phyloP scores from a whole-genome alignment of 108 stramenopile species.

The Cylindrotheca fusiformis region DNA sequence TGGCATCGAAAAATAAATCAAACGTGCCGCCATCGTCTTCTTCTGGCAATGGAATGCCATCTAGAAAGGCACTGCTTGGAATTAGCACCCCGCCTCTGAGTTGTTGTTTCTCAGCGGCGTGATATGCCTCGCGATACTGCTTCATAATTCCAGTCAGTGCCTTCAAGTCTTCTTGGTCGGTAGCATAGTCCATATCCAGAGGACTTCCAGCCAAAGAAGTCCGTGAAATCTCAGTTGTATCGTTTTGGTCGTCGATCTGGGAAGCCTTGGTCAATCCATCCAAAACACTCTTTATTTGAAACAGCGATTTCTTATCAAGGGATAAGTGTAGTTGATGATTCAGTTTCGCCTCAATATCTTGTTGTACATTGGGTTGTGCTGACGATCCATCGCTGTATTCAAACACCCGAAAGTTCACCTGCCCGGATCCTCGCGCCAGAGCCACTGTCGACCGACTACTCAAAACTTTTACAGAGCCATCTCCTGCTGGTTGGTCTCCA shows the following conservation, averaged over 20 bases:
- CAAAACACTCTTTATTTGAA: conserved; percentile 14
- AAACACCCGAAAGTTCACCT: conserved; percentile 33
- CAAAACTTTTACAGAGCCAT: background rate
- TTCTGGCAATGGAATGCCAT: conserved; percentile 10
- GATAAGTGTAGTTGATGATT: conserved; percentile 40
- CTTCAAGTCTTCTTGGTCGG: conserved; percentile 55
- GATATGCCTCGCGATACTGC: conserved; percentile 70
- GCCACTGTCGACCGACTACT: conserved; percentile 7
- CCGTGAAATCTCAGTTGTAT: background rate
- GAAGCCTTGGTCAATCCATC: conserved; percentile 1
- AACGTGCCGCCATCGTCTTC: conserved; percentile 48
- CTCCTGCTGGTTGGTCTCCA: conserved; percentile 13
- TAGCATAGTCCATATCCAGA: background rate
- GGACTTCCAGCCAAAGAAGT: background rate
- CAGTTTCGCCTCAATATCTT: conserved; percentile 41
- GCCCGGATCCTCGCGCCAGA: conserved; percentile 36
- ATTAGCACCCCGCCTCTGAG: conserved; percentile 69
- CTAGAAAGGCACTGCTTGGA: conserved; percentile 54
- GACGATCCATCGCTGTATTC: conserved; percentile 6
- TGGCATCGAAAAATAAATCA: conserved; percentile 85
- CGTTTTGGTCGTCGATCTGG: background rate
- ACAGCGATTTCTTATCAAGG: conserved; percentile 23
- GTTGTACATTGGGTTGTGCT: conserved; percentile 18
- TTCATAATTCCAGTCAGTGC: conserved; percentile 66
- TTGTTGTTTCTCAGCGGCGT: conserved; percentile 58